A percentile compares a stretch with the other conserved stretches of the same genome.
phyloP scores from a whole-genome alignment of 75 land plant species.

The Cunninghamia lanceolata region DNA sequence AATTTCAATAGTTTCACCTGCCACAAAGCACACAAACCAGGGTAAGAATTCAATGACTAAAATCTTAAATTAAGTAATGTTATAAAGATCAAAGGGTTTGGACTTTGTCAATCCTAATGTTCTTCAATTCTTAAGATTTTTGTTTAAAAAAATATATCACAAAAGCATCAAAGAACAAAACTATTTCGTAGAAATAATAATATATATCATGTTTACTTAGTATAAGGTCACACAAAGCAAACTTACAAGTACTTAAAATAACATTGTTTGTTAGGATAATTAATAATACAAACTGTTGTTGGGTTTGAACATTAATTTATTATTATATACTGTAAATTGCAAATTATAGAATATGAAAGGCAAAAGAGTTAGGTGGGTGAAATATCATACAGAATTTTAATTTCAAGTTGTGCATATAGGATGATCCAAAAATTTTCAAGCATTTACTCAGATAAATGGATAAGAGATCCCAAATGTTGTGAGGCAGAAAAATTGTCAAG shows the following conservation, averaged over 20 bases:
- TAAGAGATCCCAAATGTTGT: too few species aligned
- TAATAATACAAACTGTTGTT: not conserved
- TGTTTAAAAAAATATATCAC: not conserved
- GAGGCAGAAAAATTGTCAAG: too few species aligned
- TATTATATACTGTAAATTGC: not conserved
- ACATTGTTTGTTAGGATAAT: not conserved
- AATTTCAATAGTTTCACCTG: constrained; percentile 19
- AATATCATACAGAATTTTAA: not conserved
- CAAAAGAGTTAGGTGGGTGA: not conserved
- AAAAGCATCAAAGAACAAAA: not conserved
- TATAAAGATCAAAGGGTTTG: too few species aligned
- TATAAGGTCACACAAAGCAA: not conserved
- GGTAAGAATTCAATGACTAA: not conserved
- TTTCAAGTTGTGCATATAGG: too few species aligned
- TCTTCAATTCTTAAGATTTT: not conserved
- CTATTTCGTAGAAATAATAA: not conserved
- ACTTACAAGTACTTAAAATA: not conserved
- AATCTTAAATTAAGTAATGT: not conserved
- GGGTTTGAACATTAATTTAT: not conserved
- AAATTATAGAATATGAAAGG: not conserved
- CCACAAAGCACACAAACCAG: not conserved
- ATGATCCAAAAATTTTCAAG: too few species aligned
- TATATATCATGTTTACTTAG: not conserved
- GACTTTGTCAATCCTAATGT: too few species aligned
- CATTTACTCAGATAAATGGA: too few species aligned